Evolutionary conservation across 176 grass and related monocot species (phyloP).

Genomic region (Stipa capillata): DNA sequence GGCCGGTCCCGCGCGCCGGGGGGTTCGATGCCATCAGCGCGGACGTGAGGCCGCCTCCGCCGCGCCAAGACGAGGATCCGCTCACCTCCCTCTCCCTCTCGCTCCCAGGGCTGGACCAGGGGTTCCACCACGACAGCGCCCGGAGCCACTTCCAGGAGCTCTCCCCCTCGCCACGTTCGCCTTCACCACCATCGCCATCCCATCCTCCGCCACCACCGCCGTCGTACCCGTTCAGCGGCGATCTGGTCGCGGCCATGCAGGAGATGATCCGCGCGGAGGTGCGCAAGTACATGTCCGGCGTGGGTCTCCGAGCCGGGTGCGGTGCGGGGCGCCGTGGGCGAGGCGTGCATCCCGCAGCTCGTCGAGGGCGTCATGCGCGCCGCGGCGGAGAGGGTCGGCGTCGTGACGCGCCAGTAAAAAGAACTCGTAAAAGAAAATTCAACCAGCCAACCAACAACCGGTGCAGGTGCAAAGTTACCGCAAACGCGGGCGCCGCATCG

Average conservation of each 20-base stretch:
- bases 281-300: slow-evolving; percentile 68
- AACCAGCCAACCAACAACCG: background rate
- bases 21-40: slow-evolving; percentile 31
- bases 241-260: slow-evolving; percentile 49
- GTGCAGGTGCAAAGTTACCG: background rate
- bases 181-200: background rate
- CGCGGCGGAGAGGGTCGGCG: slow-evolving; percentile 37
- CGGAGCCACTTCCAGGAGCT: slow-evolving; percentile 48
- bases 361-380: slow-evolving; percentile 54
- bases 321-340: slow-evolving; percentile 23
- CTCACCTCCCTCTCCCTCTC: slow-evolving; percentile 78
- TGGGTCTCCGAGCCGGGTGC: slow-evolving; percentile 36
- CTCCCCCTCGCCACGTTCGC: slow-evolving; percentile 7
- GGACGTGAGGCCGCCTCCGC: background rate
- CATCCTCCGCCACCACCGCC: background rate
- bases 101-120: slow-evolving; percentile 43
- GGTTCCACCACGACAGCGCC: slow-evolving; percentile 37
- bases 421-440: no score
- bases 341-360: slow-evolving; percentile 28
- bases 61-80: slow-evolving; percentile 35
- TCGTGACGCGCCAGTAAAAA: slow-evolving; percentile 11
- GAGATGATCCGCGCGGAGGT: slow-evolving; percentile 90
- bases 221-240: slow-evolving; percentile 37
- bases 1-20: slow-evolving; percentile 40
- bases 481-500: no score